Base-by-base conservation (phyloP, 352 stramenopile species). In the Phytopythium ostracodes region DNA sequence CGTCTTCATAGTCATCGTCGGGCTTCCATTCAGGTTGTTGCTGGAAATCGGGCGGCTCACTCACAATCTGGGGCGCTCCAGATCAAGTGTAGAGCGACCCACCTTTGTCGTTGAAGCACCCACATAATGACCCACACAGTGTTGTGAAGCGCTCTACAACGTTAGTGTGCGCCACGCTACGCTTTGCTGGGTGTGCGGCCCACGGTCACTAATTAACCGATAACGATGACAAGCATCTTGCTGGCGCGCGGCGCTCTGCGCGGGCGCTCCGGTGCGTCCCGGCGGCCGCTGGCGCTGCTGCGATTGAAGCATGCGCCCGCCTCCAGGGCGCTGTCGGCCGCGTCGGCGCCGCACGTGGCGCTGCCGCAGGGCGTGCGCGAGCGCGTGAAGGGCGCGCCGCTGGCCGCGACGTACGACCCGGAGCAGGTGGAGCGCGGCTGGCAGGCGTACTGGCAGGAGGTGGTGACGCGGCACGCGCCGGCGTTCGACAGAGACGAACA, bases 381-480 rank as follows among this genome's bases (percentile, higher is more conserved):
- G 22, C 84, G 82, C 50, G 79, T 89, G 29, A 80, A 78, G 42
- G 53, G 65, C 9, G 63, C 68, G 44, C 81, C 82, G n/a, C 62
- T 94, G 57, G 81, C 72, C 27, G 63, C 70, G 17, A 68, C 76
- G 17, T 94, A 88, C 63, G 81, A 94, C 61, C 84, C 84, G 33
- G 71, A 67, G 60, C 54, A 59, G 44, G 82, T 94, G 38, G 84
- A 94, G 59, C 56, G 69, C 53, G 84, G 79, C 61, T 94, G 84
- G 84, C 78, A 90, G 58, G 63, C 66, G 62, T 87, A 84, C 65
- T 93, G 84, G 84, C 84, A 93, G 60, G 59, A 75, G 20, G 67
- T 72, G 40, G 65, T 93, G 25, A 27, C 43, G 50, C 54, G 50
- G 33, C 66, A 73, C 59, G 46, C 63, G 46, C 66, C 56, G 17